These are phyloP conservation scores for Aspergillus bridgeri DNA, from an alignment of 495 filamentous ascomycete genomes.

Conservation along the genomic window DNA sequence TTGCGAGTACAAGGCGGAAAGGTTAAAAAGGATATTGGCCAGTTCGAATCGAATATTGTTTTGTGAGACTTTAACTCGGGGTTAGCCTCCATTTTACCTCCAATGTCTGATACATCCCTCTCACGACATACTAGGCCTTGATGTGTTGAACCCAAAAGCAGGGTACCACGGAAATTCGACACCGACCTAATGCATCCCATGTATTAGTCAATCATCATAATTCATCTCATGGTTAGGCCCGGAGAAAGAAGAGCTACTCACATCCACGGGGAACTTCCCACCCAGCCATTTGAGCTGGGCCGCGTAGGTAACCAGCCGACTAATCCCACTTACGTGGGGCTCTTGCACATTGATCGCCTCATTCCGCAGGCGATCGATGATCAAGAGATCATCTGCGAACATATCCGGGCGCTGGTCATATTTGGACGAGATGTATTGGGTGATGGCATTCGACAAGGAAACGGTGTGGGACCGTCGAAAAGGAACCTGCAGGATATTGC, in stretches of 20 bases:
- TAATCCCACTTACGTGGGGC: slow-evolving; percentile 83
- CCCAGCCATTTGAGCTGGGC: slow-evolving; percentile 92
- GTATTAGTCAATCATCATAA: slow-evolving; percentile 7
- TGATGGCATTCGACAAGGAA: slow-evolving; percentile 75
- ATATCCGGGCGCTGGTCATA: slow-evolving; percentile 99
- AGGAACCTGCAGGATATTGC: slow-evolving; percentile 64
- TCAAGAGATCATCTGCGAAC: slow-evolving; percentile 85
- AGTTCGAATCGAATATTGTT: slow-evolving; percentile 96
- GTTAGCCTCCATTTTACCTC: neutral
- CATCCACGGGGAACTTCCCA: slow-evolving; percentile 95
- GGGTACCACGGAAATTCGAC: slow-evolving; percentile 96
- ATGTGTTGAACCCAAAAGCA: slow-evolving; percentile 83
- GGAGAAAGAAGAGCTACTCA: slow-evolving; percentile 39
- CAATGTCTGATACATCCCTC: neutral
- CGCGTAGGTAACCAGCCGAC: slow-evolving; percentile 82
- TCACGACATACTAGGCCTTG: slow-evolving; percentile 56
- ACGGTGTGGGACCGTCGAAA: slow-evolving; percentile 82
- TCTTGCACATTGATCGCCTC: slow-evolving; percentile 86
- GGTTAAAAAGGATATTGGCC: slow-evolving; percentile 88
- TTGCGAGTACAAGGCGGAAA: slow-evolving; percentile 90
- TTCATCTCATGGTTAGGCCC: neutral
- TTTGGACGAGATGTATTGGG: slow-evolving; percentile 95
- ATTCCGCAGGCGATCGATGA: slow-evolving; percentile 75
- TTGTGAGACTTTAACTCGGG: slow-evolving; percentile 55
- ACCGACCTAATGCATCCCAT: slow-evolving; percentile 65